phyloP scores from a whole-genome alignment of 768 basidiomycete genomes.

The Boletus tomentosulus region DNA sequence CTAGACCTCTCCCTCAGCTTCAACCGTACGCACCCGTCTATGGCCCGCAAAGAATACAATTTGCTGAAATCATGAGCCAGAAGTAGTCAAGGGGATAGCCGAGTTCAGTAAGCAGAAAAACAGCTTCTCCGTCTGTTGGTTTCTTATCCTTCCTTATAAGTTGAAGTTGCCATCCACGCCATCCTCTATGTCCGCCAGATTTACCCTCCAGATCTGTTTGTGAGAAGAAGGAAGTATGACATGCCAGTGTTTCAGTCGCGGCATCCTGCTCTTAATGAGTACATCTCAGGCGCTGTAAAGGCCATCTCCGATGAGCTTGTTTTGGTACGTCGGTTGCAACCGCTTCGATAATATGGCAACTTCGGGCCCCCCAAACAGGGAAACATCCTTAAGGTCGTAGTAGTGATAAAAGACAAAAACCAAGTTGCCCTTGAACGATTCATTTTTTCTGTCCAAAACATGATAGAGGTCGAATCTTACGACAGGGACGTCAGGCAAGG shows the following conservation, averaged over 20 bases:
- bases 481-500: constrained; percentile 65
- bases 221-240: constrained; percentile 84
- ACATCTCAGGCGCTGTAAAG: constrained; percentile 83
- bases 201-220: constrained; percentile 86
- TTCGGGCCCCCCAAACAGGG: constrained; percentile 44
- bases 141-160: constrained; percentile 41
- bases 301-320: constrained; percentile 76
- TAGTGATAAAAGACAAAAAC: constrained; percentile 81
- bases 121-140: not conserved
- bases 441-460: constrained; percentile 80
- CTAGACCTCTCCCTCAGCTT: constrained; percentile 32
- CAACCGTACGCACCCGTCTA: constrained; percentile 32
- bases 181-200: constrained; percentile 89
- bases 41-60: not conserved
- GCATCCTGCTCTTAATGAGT: constrained; percentile 84
- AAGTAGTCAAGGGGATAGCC: constrained; percentile 58
- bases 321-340: constrained; percentile 40
- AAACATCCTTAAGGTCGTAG: constrained; percentile 69
- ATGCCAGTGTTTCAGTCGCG: constrained; percentile 90
- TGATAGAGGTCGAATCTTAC: constrained; percentile 67
- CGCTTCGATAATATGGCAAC: not conserved
- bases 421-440: constrained; percentile 86
- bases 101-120: constrained; percentile 59
- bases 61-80: constrained; percentile 33
- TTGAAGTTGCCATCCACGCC: constrained; percentile 91